Percentiles rank a stretch among this genome's conserved stretches.
phyloP scores from a whole-genome alignment of 305 asterid species.

The Solanum chacoense region DNA sequence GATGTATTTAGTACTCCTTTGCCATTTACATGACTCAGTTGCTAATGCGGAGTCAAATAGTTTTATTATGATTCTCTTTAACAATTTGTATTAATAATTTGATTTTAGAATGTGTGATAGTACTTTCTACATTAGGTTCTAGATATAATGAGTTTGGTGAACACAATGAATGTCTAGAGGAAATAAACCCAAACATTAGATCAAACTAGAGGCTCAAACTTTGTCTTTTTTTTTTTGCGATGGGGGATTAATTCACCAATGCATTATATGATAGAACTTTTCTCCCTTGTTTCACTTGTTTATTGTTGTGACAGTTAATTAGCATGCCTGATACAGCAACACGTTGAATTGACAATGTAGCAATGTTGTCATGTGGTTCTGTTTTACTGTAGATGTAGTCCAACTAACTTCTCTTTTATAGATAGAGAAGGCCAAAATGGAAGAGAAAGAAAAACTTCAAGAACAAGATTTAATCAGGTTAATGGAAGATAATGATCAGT shows the following conservation, averaged over 20 bases:
- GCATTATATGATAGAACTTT: neutral
- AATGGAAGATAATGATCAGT: constrained; percentile 44
- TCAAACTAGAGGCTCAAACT: neutral
- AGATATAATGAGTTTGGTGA: neutral
- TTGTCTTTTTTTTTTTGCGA: neutral
- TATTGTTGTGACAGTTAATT: neutral
- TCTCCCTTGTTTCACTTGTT: neutral
- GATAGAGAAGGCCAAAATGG: constrained; percentile 61
- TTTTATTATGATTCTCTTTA: neutral
- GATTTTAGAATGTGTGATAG: neutral
- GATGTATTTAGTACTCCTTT: neutral
- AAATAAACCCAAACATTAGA: neutral
- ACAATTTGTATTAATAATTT: neutral
- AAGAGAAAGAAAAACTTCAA: constrained; percentile 53
- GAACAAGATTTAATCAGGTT: constrained; percentile 45
- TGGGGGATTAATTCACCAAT: neutral
- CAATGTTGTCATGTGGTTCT: neutral
- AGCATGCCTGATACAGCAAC: neutral
- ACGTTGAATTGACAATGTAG: neutral
- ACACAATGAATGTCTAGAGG: neutral
- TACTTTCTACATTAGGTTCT: neutral
- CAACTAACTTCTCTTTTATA: constrained; percentile 15
- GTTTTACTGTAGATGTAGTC: neutral
- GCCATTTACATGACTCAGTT: neutral
- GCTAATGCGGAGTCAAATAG: neutral